Evolutionary conservation across 371 early-diverging fungal species (phyloP), one percentile per base, ranked within the genome.

Genomic region (Furculomyces boomerangus): DNA sequence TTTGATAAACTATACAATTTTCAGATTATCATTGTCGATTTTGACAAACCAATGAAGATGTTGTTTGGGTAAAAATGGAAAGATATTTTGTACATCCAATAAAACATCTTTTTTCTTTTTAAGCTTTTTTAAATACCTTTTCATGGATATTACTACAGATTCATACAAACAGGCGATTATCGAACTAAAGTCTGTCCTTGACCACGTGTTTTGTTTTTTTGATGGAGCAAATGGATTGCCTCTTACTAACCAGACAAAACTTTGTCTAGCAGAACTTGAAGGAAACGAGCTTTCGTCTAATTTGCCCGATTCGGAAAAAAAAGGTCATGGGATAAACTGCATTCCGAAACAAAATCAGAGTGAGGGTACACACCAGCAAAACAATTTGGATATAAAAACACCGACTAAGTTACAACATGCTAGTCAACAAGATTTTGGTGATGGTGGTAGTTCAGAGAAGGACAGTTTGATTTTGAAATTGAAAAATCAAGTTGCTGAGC

Each of bases 151-250:
- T n/a, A n/a, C n/a, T n/a, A n/a, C n/a, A n/a, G n/a, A n/a, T n/a
- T n/a, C n/a, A n/a, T n/a, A 51, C 37, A 51, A 20, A 22, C 8
- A 28, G 8, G 37, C 52, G 24, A 35, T 51, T 8, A 7, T 32
- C 5, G 52, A 51, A 35, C 25, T 51, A 5, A 51, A 51, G 31
- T 7, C 30, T 5, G 24, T 51, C 14, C 32, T 51, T 5, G 52
- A 51, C 37, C 35, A 51, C 14, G 32, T 51, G 14, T 51, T 30
- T 35, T 35, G 52, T 22, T 35, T 20, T 51, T 51, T 51, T 30
- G 30, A 39, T 13, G 52, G 52, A 3, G 32, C 52, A 3, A 20
- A 20, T 8, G 31, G 22, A 3, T 24, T 51, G 5, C 52, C 52
- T 8, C 37, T 51, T 2, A 31, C 52, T 16, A 25, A 30, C 3